phyloP scores from a whole-genome alignment of 768 basidiomycete genomes.

The Pleurotus djamor region DNA sequence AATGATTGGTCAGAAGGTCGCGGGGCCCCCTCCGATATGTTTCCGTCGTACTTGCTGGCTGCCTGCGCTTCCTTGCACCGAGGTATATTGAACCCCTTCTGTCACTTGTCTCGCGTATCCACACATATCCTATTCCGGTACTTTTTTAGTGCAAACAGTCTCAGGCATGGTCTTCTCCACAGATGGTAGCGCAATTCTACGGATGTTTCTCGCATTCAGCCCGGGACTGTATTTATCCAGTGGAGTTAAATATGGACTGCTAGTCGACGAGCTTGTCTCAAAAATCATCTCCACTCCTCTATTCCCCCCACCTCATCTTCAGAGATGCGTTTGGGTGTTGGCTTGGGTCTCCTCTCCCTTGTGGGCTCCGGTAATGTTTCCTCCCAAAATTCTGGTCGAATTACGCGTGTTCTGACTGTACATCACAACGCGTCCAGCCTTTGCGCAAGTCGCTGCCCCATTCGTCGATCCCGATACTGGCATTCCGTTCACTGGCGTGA shows the following conservation, averaged over 20 bases:
- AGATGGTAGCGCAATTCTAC: background rate
- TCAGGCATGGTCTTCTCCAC: background rate
- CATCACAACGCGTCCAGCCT: constrained; percentile 22
- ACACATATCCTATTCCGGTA: too few relatives aligned
- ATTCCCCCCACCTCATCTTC: background rate
- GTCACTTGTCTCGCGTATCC: too few relatives aligned
- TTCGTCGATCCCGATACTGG: constrained; percentile 55
- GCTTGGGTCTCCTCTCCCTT: constrained; percentile 24
- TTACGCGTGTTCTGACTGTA: background rate
- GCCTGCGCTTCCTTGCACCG: background rate
- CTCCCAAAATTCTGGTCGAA: background rate
- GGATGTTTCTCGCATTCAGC: background rate
- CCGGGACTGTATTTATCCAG: background rate
- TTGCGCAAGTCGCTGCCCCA: constrained; percentile 39
- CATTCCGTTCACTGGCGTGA: constrained; percentile 47
- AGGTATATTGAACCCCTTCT: background rate
- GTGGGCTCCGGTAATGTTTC: constrained; percentile 27
- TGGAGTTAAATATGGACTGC: constrained; percentile 1
- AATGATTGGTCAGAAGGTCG: constrained; percentile 4
- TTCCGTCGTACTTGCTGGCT: background rate
- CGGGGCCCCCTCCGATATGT: background rate
- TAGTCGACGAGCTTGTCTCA: background rate
- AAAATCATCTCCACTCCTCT: background rate
- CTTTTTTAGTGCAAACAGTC: too few relatives aligned
- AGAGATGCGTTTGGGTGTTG: constrained; percentile 15